These are phyloP conservation scores for Globisporangium nunn DNA, from an alignment of 352 stramenopile species.

Conservation along the genomic window DNA sequence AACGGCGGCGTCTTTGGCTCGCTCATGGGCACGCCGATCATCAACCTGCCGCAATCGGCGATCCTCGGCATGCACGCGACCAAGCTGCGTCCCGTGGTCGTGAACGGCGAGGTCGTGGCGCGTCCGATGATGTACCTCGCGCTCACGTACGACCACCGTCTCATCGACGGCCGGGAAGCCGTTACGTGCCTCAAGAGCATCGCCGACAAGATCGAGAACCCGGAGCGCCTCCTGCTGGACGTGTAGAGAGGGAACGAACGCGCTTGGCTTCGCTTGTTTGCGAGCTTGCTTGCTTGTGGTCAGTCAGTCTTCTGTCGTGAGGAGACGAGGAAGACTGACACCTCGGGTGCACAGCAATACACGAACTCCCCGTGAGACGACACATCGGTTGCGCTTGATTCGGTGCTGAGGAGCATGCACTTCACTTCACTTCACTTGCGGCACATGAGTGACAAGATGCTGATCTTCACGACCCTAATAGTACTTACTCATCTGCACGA, in stretches of 20 bases:
- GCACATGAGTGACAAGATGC: too few relatives aligned
- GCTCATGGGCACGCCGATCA: constrained; percentile 97
- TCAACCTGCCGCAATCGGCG: constrained; percentile 96
- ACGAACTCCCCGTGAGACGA: too few relatives aligned
- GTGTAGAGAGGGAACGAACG: constrained; percentile 28
- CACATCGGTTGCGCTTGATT: too few relatives aligned
- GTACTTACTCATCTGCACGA: too few relatives aligned
- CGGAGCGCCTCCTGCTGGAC: constrained; percentile 87
- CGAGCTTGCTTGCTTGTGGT: too few relatives aligned
- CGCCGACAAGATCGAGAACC: constrained; percentile 95
- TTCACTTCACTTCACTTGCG: too few relatives aligned
- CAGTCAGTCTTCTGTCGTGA: too few relatives aligned
- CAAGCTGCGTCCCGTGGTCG: constrained; percentile 93
- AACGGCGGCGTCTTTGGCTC: constrained; percentile 96
- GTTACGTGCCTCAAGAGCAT: constrained; percentile 99
- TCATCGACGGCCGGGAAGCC: constrained; percentile 98
- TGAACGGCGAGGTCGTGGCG: constrained; percentile 92
- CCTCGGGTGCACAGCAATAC: too few relatives aligned
- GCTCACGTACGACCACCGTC: constrained; percentile 98
- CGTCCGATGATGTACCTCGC: constrained; percentile 99
- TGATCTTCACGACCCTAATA: too few relatives aligned
- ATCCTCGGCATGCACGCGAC: constrained; percentile 98
- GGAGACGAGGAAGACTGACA: too few relatives aligned
- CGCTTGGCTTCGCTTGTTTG: too few relatives aligned
- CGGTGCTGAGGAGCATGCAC: too few relatives aligned